These are phyloP conservation scores for Phytopythium ostracodes DNA, from an alignment of 352 stramenopile genomes.

Conservation along the genomic window DNA sequence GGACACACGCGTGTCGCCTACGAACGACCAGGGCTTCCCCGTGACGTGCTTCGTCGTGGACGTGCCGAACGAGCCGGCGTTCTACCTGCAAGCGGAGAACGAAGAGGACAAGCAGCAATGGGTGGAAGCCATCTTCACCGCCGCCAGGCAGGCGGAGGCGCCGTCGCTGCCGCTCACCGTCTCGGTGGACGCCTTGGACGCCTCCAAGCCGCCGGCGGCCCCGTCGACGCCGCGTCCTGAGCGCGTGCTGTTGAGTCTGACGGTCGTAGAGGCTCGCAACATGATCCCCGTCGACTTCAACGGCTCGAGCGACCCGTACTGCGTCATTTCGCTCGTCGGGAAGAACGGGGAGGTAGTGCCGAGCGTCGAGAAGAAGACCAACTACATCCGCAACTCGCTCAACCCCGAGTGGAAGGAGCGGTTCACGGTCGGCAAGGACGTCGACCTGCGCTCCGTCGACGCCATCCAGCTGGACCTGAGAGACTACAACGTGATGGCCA, in stretches of 20 bases:
- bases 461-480: slow-evolving; percentile 56
- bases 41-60: slow-evolving; percentile 52
- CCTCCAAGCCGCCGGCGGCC: slow-evolving; percentile 7
- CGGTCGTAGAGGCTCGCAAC: slow-evolving; percentile 45
- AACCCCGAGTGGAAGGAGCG: slow-evolving; percentile 53
- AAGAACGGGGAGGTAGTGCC: slow-evolving; percentile 52
- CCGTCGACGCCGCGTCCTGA: slow-evolving; percentile 12
- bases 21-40: slow-evolving; percentile 63
- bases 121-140: slow-evolving; percentile 53
- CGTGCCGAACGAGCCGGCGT: slow-evolving; percentile 25
- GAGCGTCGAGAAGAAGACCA: slow-evolving; percentile 52
- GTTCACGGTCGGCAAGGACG: slow-evolving; percentile 39
- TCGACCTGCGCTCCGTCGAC: slow-evolving; percentile 52
- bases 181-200: not conserved
- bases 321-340: slow-evolving; percentile 54
- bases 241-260: slow-evolving; percentile 45
- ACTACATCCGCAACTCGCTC: slow-evolving; percentile 40
- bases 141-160: slow-evolving; percentile 8
- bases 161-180: not conserved
- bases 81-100: slow-evolving; percentile 64
- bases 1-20: slow-evolving; percentile 48
- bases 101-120: slow-evolving; percentile 63
- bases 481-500: slow-evolving; percentile 54
- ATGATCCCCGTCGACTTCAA: slow-evolving; percentile 54
- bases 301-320: slow-evolving; percentile 72